Evolutionary conservation across 352 stramenopile genomes (phyloP).

Genomic region (Phytophthora chlamydospora): DNA sequence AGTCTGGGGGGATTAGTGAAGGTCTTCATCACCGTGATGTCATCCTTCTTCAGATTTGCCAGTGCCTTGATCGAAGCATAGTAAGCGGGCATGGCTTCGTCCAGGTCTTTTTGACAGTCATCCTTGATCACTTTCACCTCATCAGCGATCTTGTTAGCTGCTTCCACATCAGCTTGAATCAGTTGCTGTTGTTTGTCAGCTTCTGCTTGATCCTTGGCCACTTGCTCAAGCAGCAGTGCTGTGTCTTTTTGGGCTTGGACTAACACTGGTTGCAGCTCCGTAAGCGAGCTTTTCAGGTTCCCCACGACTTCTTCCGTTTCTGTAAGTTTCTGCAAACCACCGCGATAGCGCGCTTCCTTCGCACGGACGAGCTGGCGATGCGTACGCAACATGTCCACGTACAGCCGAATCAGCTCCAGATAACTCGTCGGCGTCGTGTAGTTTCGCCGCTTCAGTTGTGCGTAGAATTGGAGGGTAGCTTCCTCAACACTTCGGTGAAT

Average conservation of each 20-base stretch:
- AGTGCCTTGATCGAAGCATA: constrained; percentile 92
- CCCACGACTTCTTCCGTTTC: constrained; percentile 94
- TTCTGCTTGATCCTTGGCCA: constrained; percentile 91
- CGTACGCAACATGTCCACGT: constrained; percentile 91
- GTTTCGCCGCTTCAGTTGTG: constrained; percentile 89
- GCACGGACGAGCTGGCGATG: constrained; percentile 84
- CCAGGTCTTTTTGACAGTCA: constrained; percentile 93
- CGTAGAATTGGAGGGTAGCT: constrained; percentile 77
- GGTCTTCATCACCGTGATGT: constrained; percentile 92
- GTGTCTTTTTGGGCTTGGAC: constrained; percentile 92
- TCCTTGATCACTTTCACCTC: constrained; percentile 95
- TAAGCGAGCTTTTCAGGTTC: constrained; percentile 91
- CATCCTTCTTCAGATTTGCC: constrained; percentile 92
- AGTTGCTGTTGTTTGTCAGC: constrained; percentile 92
- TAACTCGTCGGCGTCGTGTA: constrained; percentile 97
- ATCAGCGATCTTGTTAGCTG: constrained; percentile 90
- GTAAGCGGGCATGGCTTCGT: constrained; percentile 93
- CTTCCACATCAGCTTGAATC: constrained; percentile 92
- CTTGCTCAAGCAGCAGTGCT: constrained; percentile 79
- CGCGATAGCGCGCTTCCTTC: constrained; percentile 85
- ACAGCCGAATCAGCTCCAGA: constrained; percentile 94
- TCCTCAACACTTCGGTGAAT: constrained; percentile 94
- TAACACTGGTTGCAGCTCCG: constrained; percentile 91
- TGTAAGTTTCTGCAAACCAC: constrained; percentile 91
- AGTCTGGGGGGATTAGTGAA: constrained; percentile 91